Evolutionary conservation across 768 basidiomycete species (phyloP).

Genomic region (Leccinum arenicola): DNA sequence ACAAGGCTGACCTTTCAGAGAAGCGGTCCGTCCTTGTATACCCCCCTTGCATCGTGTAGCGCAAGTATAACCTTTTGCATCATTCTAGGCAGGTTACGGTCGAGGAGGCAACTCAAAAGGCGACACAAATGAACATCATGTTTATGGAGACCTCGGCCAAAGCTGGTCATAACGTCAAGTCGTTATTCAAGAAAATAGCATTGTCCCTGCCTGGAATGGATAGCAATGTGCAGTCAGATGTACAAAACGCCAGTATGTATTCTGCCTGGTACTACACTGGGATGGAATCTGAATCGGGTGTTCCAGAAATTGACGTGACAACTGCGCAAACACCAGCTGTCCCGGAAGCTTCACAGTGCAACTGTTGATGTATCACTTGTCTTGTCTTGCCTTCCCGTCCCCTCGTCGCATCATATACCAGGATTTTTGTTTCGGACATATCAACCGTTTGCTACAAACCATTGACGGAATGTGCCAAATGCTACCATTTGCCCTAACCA

Average conservation of each 20-base stretch:
- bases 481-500: slow-evolving; percentile 38
- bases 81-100: slow-evolving; percentile 91
- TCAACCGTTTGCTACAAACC: slow-evolving; percentile 16
- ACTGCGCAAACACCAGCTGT: slow-evolving; percentile 62
- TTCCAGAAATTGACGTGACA: slow-evolving; percentile 88
- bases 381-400: not conserved
- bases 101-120: slow-evolving; percentile 91
- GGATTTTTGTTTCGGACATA: slow-evolving; percentile 25
- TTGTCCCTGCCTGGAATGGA: slow-evolving; percentile 97
- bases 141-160: slow-evolving; percentile 99
- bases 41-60: not conserved
- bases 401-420: slow-evolving; percentile 26
- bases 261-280: not conserved
- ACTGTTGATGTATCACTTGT: slow-evolving; percentile 50
- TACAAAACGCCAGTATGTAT: slow-evolving; percentile 47
- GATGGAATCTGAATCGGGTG: slow-evolving; percentile 3
- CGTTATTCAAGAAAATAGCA: slow-evolving; percentile 98
- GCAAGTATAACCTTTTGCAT: slow-evolving; percentile 10
- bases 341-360: slow-evolving; percentile 85
- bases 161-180: slow-evolving; percentile 99
- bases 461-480: slow-evolving; percentile 6
- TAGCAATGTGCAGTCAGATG: slow-evolving; percentile 63
- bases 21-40: slow-evolving; percentile 68
- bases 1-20: slow-evolving; percentile 98
- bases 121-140: slow-evolving; percentile 90